Conservation (phyloP, 805 yeast genomes). For the Blastobotrys terrestris region DNA sequence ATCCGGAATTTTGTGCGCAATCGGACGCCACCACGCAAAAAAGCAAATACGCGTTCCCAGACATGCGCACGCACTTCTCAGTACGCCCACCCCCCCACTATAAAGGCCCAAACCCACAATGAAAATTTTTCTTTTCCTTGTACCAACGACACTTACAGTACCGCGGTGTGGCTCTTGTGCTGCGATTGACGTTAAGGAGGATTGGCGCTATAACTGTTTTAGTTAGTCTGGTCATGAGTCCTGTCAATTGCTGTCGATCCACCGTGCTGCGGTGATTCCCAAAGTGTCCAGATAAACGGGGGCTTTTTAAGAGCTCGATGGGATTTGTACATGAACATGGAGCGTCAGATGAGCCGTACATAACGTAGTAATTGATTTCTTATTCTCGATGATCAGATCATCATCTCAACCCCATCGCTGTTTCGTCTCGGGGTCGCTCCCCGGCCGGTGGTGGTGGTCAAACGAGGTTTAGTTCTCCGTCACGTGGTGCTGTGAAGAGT, state of each 20-base stretch:
- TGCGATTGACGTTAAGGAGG: background rate
- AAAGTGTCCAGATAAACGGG: conserved; percentile 23
- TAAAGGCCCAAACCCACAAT: background rate
- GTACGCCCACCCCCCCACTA: background rate
- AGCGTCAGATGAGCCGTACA: conserved; percentile 33
- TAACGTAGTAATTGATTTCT: background rate
- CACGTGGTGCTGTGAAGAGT: too few species aligned
- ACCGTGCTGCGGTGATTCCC: conserved; percentile 26
- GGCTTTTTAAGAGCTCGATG: conserved; percentile 30
- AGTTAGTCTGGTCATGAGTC: background rate
- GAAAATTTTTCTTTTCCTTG: background rate
- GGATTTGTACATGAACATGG: conserved; percentile 19
- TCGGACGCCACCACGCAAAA: too few species aligned
- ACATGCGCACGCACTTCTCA: too few species aligned
- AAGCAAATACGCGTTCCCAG: too few species aligned
- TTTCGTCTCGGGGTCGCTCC: too few species aligned
- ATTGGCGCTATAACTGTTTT: background rate
- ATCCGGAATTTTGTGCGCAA: too few species aligned
- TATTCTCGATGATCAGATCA: background rate
- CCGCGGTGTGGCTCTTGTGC: background rate
- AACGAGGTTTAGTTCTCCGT: too few species aligned
- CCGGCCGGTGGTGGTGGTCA: too few species aligned
- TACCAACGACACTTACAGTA: background rate
- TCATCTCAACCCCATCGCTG: background rate
- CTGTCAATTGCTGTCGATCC: conserved; percentile 1